Percentiles rank a stretch among this genome's conserved stretches.
Evolutionary conservation across 2,329 filamentous ascomycete species (phyloP).

Genomic region (Hypoxylon sp.): DNA sequence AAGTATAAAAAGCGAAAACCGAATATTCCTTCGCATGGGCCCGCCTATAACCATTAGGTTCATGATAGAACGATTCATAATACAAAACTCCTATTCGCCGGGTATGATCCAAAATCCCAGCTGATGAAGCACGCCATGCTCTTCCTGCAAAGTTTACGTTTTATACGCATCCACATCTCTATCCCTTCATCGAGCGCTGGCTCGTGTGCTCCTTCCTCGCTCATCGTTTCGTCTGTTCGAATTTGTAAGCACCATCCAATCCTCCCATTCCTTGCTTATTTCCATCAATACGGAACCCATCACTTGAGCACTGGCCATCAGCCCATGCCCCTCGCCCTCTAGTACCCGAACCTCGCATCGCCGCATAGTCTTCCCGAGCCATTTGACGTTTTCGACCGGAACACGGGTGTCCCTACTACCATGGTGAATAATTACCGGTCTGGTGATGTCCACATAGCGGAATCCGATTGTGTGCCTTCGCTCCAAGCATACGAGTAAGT

Average conservation of each 20-base stretch:
- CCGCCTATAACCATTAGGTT: conserved; percentile 34
- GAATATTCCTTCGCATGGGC: conserved; percentile 16
- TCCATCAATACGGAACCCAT: conserved; percentile 97
- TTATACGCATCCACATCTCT: conserved; percentile 35
- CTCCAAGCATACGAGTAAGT: conserved; percentile 92
- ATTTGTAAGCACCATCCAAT: conserved; percentile 78
- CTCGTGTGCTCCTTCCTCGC: conserved; percentile 48
- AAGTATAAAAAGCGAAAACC: conserved; percentile 20
- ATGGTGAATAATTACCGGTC: conserved; percentile 93
- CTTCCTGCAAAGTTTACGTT: conserved; percentile 9
- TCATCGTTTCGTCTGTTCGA: conserved; percentile 50
- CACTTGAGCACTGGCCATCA: conserved; percentile 94
- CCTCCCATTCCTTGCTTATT: conserved; percentile 94
- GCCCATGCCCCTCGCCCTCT: conserved; percentile 91
- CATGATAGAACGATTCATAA: conserved; percentile 31
- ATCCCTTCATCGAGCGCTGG: conserved; percentile 42
- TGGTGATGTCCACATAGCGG: conserved; percentile 94
- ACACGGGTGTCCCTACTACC: conserved; percentile 91
- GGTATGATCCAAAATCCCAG: conserved; percentile 30
- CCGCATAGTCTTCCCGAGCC: conserved; percentile 94
- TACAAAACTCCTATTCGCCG: conserved; percentile 36
- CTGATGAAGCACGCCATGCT: conserved; percentile 1
- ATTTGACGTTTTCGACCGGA: conserved; percentile 93
- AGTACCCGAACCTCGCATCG: conserved; percentile 92
- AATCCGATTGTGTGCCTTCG: conserved; percentile 93